Evolutionary conservation across 2,329 filamentous ascomycete species (phyloP).

Genomic region (Coniochaeta sp.): DNA sequence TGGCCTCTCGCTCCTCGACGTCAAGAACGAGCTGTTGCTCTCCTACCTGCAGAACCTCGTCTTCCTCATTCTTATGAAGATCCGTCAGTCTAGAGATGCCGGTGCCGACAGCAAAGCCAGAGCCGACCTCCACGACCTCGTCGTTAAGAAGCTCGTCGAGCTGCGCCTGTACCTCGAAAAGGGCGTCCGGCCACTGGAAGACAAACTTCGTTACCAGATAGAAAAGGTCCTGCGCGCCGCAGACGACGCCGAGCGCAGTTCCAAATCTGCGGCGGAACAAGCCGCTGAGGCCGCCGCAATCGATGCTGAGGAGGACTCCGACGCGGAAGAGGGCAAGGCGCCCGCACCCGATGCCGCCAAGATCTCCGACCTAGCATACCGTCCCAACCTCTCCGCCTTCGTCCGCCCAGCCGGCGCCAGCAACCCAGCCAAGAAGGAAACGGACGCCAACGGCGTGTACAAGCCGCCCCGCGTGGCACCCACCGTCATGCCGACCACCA

Average conservation of each 20-base stretch:
- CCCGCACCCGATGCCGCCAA: conserved; percentile 18
- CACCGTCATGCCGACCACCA: conserved; percentile 71
- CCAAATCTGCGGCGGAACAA: conserved; percentile 20
- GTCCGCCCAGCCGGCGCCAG: conserved; percentile 23
- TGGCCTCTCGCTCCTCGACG: conserved; percentile 88
- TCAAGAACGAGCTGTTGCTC: conserved; percentile 94
- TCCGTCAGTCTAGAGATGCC: conserved; percentile 47
- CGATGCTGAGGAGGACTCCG: conserved; percentile 27
- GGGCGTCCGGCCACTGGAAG: conserved; percentile 83
- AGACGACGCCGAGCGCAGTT: conserved; percentile 58
- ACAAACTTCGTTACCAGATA: conserved; percentile 88
- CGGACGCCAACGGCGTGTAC: conserved; percentile 66
- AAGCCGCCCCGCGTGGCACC: conserved; percentile 82
- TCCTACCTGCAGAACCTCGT: conserved; percentile 94
- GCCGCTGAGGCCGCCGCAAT: conserved; percentile 18
- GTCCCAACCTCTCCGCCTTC: conserved; percentile 30
- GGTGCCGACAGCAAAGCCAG: conserved; percentile 21
- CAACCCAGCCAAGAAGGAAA: conserved; percentile 19
- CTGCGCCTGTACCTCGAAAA: conserved; percentile 89
- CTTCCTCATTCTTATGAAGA: conserved; percentile 75
- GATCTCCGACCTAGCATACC: conserved; percentile 23
- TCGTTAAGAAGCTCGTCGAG: conserved; percentile 83
- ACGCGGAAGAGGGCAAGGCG: conserved; percentile 28
- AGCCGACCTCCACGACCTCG: conserved; percentile 50
- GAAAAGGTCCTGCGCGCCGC: conserved; percentile 89